A percentile compares a stretch with the other conserved stretches of the same genome.
These are phyloP conservation scores for Aspergillus udagawae DNA, from an alignment of 2,329 filamentous ascomycete species.

Conservation along the genomic window DNA sequence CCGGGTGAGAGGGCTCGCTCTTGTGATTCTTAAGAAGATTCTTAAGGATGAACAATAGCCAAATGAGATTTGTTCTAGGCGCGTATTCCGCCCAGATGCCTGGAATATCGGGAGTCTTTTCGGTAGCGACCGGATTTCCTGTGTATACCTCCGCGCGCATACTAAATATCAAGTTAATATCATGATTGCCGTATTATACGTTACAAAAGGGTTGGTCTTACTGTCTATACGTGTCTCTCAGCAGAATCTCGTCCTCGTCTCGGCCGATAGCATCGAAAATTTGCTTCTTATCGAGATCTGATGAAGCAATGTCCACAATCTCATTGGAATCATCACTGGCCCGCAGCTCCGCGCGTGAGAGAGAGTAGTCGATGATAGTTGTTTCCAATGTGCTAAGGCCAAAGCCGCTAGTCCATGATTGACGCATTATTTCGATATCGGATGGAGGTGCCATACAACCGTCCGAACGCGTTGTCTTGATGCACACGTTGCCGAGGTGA, in stretches of 20 bases:
- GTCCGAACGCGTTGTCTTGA: slow-evolving; percentile 37
- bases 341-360: slow-evolving; percentile 56
- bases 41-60: slow-evolving; percentile 59
- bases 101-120: slow-evolving; percentile 30
- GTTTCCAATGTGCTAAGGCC: slow-evolving; percentile 55
- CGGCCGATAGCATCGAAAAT: slow-evolving; percentile 40
- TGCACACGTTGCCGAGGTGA: slow-evolving; percentile 64
- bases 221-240: slow-evolving; percentile 42
- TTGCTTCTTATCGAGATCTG: slow-evolving; percentile 41
- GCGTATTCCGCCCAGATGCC: slow-evolving; percentile 53
- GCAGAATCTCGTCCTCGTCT: slow-evolving; percentile 39
- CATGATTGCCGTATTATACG: slow-evolving; percentile 1
- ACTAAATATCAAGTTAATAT: slow-evolving; percentile 16
- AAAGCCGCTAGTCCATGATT: slow-evolving; percentile 40
- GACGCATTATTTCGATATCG: slow-evolving; percentile 25
- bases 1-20: slow-evolving; percentile 11
- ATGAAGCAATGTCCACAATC: slow-evolving; percentile 34
- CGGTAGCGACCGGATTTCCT: slow-evolving; percentile 40
- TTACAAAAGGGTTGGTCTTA: slow-evolving; percentile 18
- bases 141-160: slow-evolving; percentile 42
- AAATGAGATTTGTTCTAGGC: slow-evolving; percentile 60
- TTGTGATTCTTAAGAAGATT: slow-evolving; percentile 47
- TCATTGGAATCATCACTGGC: slow-evolving; percentile 19
- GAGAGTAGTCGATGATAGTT: slow-evolving; percentile 65
- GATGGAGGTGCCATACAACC: slow-evolving; percentile 31